Base-by-base conservation (phyloP, 257 asterid genomes). In the Plantago elongata region DNA sequence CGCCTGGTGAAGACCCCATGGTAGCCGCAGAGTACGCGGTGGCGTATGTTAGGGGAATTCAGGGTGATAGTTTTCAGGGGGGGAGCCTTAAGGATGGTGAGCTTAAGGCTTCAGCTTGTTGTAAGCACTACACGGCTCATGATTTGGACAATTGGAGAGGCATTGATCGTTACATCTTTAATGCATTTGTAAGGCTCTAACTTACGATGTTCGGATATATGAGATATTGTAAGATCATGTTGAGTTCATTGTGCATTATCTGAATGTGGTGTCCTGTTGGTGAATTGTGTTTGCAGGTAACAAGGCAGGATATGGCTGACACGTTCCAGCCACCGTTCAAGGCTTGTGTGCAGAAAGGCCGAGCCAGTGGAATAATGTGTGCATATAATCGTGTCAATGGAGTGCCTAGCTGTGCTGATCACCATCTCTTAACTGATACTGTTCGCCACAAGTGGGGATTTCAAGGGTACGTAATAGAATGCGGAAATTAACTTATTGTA, bases 71-170 rank as follows among this genome's bases (percentile, higher is more conserved):
- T 59, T 80, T 78, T 38, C 81, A 75, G 69, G 94, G 90, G 17
- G 90, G 86, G 27, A 43, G 63, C 56, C 75, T 75, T 9, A 57
- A 69, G 17, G 78, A 78, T 47, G 74, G 83, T 11, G 66, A 59
- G 4, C 83, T 87, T 14, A 79, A 78, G 69, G 84, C 85, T 5
- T 84, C 95, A 1, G 95, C 95, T 61, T 87, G 95, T 50, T 84
- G 95, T 62, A 87, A 87, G 59, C 90, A 84, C 71, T 84, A 57
- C 81, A 82, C 89, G 11, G 94, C 95, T 27, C 86, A 87, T 57
- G 95, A 87, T 74, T 57, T 87, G 74, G 95, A 87, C 65, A 82
- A 67, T 43, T 87, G 95, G 95, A 65, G 79, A 14, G 80, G 83
- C n/a, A 50, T 84, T 54, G 61, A 54, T 60, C 90, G 94, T 15